Conservation (phyloP, 768 basidiomycete genomes). For the Paxillus rubicundulus region DNA sequence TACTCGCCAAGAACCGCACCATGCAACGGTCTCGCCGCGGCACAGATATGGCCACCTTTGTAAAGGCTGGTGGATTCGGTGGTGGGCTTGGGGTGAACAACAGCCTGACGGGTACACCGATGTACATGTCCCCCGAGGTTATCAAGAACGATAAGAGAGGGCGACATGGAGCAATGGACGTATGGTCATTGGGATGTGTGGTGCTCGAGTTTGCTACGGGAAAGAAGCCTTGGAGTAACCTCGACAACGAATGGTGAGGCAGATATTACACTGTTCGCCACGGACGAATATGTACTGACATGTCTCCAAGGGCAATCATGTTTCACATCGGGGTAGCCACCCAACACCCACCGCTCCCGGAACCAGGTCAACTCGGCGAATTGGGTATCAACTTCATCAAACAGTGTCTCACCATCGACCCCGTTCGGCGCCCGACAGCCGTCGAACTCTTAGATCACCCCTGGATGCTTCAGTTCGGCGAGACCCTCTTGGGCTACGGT, state of each 20-base stretch:
- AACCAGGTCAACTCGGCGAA: constrained; percentile 83
- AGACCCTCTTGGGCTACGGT: constrained; percentile 65
- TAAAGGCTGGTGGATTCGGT: constrained; percentile 35
- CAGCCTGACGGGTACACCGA: constrained; percentile 93
- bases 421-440: constrained; percentile 79
- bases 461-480: constrained; percentile 86
- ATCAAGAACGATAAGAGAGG: constrained; percentile 92
- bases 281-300: constrained; percentile 3
- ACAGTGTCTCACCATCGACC: constrained; percentile 85
- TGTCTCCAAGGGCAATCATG: constrained; percentile 88
- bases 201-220: constrained; percentile 96
- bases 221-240: constrained; percentile 96
- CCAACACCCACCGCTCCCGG: constrained; percentile 93
- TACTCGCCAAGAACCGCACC: constrained; percentile 87
- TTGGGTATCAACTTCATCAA: constrained; percentile 93
- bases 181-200: constrained; percentile 98
- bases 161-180: constrained; percentile 93
- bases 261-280: background rate
- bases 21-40: constrained; percentile 67
- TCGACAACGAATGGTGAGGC: constrained; percentile 95
- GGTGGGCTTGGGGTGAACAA: constrained; percentile 62
- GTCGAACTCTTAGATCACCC: constrained; percentile 80
- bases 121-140: constrained; percentile 99
- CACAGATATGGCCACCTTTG: constrained; percentile 37
- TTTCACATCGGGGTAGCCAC: constrained; percentile 98